Evolutionary conservation across 192 early-diverging fungal species (phyloP).

Genomic region (Backusella tuberculispora): DNA sequence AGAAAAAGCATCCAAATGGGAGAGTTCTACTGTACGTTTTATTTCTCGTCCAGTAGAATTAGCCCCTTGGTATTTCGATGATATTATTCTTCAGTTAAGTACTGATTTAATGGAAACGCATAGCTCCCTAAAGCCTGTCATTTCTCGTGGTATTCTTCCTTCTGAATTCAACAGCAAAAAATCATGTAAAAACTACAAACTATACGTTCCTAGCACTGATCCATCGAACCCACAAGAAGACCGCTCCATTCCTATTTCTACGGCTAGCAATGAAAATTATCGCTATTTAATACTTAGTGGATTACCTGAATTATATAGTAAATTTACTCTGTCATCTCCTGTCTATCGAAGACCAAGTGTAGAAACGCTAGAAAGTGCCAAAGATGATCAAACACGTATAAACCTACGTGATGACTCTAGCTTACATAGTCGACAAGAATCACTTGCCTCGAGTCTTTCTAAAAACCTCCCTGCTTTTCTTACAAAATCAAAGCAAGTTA

Average conservation of each 20-base stretch:
- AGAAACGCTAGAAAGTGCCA: slow-evolving; percentile 34
- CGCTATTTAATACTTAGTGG: slow-evolving; percentile 56
- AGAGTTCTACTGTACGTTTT: slow-evolving; percentile 51
- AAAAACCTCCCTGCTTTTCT: slow-evolving; percentile 10
- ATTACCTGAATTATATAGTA: slow-evolving; percentile 48
- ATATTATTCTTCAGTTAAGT: slow-evolving; percentile 50
- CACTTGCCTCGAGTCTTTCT: slow-evolving; percentile 43
- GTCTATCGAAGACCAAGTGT: slow-evolving; percentile 46
- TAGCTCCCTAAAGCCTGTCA: slow-evolving; percentile 45
- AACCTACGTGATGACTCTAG: slow-evolving; percentile 24
- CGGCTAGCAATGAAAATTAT: slow-evolving; percentile 17
- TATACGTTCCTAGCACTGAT: slow-evolving; percentile 29
- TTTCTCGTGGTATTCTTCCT: slow-evolving; percentile 42
- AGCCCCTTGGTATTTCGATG: slow-evolving; percentile 61
- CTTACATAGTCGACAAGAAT: slow-evolving; percentile 50
- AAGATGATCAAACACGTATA: slow-evolving; percentile 40
- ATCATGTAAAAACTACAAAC: slow-evolving; percentile 29
- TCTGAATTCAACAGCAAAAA: slow-evolving; percentile 9
- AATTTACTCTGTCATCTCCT: slow-evolving; percentile 33
- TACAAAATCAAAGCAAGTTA: slow-evolving; percentile 28
- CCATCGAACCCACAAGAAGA: slow-evolving; percentile 25
- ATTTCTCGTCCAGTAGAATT: slow-evolving; percentile 40
- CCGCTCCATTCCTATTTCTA: background rate
- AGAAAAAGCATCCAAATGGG: slow-evolving; percentile 49
- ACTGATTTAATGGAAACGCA: slow-evolving; percentile 49